These are phyloP conservation scores for Nematocida sp. DNA, from an alignment of 371 early-diverging fungal genomes.

Conservation along the genomic window DNA sequence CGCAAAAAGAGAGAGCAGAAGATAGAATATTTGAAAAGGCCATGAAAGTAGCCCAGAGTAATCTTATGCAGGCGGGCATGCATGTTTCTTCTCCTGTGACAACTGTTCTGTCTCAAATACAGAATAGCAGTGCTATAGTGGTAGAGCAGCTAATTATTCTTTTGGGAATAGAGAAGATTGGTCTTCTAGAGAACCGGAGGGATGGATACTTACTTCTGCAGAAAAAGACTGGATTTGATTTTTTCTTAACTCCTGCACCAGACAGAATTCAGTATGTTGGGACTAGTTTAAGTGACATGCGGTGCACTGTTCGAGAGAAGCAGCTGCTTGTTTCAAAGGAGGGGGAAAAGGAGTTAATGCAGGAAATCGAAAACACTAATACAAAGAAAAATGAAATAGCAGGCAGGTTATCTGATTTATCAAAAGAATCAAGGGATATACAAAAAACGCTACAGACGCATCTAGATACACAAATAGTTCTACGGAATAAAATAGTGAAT, in stretches of 20 bases:
- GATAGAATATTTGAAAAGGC: background rate
- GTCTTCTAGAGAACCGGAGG: constrained; percentile 63
- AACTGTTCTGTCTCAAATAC: constrained; percentile 58
- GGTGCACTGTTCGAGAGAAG: constrained; percentile 50
- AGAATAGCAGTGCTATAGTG: constrained; percentile 47
- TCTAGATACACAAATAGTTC: background rate
- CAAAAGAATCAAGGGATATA: background rate
- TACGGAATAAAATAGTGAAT: constrained; percentile 1
- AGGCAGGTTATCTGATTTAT: background rate
- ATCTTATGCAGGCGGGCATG: background rate
- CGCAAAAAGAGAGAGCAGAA: background rate
- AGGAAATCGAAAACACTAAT: constrained; percentile 23
- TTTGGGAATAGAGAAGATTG: constrained; percentile 64
- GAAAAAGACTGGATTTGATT: constrained; percentile 60
- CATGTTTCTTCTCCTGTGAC: constrained; percentile 16
- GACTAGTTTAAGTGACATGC: constrained; percentile 65
- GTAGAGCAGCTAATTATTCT: constrained; percentile 66
- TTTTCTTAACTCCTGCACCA: constrained; percentile 62
- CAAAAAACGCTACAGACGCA: background rate
- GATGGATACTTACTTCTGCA: constrained; percentile 68
- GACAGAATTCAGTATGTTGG: constrained; percentile 68
- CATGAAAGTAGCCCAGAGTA: background rate
- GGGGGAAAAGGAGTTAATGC: background rate
- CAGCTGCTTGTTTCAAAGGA: constrained; percentile 48
- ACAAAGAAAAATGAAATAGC: background rate